Evolutionary conservation across 352 stramenopile species (phyloP), one percentile per base, ranked within the genome.

Genomic region (Phytophthora meadii): DNA sequence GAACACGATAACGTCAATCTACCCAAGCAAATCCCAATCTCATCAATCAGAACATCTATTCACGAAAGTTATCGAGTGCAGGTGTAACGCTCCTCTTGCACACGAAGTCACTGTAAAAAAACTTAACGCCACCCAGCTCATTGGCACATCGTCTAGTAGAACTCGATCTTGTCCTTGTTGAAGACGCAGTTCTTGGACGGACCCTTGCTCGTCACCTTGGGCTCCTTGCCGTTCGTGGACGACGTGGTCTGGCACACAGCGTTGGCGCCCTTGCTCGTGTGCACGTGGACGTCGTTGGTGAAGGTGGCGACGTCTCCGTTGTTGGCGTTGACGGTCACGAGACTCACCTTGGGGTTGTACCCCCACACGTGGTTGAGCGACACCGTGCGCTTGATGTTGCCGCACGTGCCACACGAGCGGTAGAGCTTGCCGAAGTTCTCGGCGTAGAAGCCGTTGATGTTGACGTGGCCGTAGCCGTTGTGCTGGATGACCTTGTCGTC

Each of bases 401-500:
- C 62, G 28, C 36, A 42, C 36, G 36, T 42, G 36, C 36, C 36
- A 14, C 36, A 42, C 36, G 36, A 42, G 15, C 36, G 36, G 36
- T 42, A 42, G 36, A 42, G 36, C 15, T 67, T 62, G 51, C 57
- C 62, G 28, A 53, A 79, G 61, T 79, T 65, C 61, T 79, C 47
- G n/a, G 55, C 68, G 62, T 77, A 79, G 62, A 79, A 79, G 44
- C 67, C 65, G 49, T 79, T 67, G 65, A 79, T 77, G 45, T 68
- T 77, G 57, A 79, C 72, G 47, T 63, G 65, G 19, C 72, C 72
- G 44, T 69, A 67, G 51, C 68, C 72, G 22, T 80, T 80, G 58
- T 77, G 68, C 55, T 80, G 72, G 51, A 80, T 71, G 59, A 73
- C 51, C 65, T 87, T 87, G 76, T 87, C 61, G 24, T 77, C 62